A percentile compares a stretch with the other conserved stretches of the same genome.
These are phyloP conservation scores for Achlya hypogyna DNA, from an alignment of 352 stramenopile genomes.

Conservation along the genomic window DNA sequence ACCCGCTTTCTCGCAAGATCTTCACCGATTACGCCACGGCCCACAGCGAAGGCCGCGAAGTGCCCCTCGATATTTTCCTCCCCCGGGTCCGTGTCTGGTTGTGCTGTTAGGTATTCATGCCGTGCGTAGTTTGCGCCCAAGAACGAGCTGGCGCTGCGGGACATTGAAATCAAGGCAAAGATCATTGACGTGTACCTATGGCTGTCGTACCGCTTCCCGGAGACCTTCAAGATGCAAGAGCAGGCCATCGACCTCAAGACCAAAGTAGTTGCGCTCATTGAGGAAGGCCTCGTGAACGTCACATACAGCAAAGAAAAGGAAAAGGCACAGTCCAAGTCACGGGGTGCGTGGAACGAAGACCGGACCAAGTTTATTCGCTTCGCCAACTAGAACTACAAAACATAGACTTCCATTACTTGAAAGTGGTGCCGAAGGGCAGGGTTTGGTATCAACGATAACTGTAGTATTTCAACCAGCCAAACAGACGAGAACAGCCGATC, in stretches of 20 bases:
- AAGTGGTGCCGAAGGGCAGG: no score
- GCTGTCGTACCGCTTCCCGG: slow-evolving; percentile 87
- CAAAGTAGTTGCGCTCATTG: slow-evolving; percentile 53
- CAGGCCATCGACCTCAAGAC: slow-evolving; percentile 55
- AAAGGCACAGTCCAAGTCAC: background rate
- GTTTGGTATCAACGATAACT: no score
- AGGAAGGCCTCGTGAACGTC: slow-evolving; percentile 64
- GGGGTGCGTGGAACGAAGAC: slow-evolving; percentile 14
- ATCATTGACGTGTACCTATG: slow-evolving; percentile 93
- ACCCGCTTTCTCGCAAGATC: slow-evolving; percentile 58
- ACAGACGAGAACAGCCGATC: no score
- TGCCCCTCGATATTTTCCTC: slow-evolving; percentile 78
- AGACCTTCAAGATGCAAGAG: slow-evolving; percentile 69
- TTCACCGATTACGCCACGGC: slow-evolving; percentile 82
- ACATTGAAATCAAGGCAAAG: slow-evolving; percentile 87
- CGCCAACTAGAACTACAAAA: slow-evolving; percentile 9
- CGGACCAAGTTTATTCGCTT: slow-evolving; percentile 20
- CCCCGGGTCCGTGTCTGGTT: slow-evolving; percentile 15
- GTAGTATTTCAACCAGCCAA: no score
- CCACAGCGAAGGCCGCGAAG: slow-evolving; percentile 52
- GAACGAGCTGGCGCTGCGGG: slow-evolving; percentile 43
- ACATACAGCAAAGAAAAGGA: slow-evolving; percentile 42
- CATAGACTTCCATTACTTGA: no score
- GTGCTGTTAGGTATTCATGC: background rate
- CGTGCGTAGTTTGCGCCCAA: slow-evolving; percentile 2